These are phyloP conservation scores for Ormosia semicastrata DNA, from an alignment of 306 rosid genomes.

Conservation along the genomic window DNA sequence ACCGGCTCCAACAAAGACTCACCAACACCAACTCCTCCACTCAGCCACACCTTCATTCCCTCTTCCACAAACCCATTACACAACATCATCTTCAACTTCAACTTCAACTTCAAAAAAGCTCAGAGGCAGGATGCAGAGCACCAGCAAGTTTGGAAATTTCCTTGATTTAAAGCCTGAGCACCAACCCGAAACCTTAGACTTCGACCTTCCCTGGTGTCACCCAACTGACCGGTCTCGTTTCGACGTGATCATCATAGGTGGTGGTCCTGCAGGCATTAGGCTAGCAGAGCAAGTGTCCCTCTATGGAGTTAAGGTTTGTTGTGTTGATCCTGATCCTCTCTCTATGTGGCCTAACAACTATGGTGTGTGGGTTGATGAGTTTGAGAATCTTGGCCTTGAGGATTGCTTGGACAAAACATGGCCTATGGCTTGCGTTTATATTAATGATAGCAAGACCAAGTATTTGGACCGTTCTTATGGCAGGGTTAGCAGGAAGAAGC, in stretches of 20 bases:
- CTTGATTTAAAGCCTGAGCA: conserved; percentile 59
- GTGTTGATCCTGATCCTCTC: conserved; percentile 79
- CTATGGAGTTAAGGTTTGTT: conserved; percentile 75
- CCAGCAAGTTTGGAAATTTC: conserved; percentile 55
- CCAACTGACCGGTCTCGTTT: conserved; percentile 41
- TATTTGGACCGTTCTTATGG: conserved; percentile 68
- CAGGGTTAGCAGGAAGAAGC: conserved; percentile 59
- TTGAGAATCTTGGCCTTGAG: conserved; percentile 56
- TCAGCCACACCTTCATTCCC: conserved; percentile 28
- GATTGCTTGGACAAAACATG: conserved; percentile 75
- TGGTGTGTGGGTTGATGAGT: conserved; percentile 88
- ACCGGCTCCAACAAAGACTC: conserved; percentile 25
- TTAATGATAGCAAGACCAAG: conserved; percentile 55
- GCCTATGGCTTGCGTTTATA: conserved; percentile 60
- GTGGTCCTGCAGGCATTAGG: conserved; percentile 82
- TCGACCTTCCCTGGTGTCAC: conserved; percentile 60
- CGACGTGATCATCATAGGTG: conserved; percentile 68
- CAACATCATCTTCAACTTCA: conserved; percentile 23
- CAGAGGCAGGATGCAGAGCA: conserved; percentile 24
- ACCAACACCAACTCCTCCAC: conserved; percentile 25
- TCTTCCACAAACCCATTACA: conserved; percentile 17
- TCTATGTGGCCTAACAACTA: conserved; percentile 87
- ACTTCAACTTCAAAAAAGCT: conserved; percentile 33
- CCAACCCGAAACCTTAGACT: conserved; percentile 37
- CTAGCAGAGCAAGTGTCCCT: conserved; percentile 68